phyloP scores from a whole-genome alignment of 1,284 basidiomycete genomes.

The Hemileia vastatrix region DNA sequence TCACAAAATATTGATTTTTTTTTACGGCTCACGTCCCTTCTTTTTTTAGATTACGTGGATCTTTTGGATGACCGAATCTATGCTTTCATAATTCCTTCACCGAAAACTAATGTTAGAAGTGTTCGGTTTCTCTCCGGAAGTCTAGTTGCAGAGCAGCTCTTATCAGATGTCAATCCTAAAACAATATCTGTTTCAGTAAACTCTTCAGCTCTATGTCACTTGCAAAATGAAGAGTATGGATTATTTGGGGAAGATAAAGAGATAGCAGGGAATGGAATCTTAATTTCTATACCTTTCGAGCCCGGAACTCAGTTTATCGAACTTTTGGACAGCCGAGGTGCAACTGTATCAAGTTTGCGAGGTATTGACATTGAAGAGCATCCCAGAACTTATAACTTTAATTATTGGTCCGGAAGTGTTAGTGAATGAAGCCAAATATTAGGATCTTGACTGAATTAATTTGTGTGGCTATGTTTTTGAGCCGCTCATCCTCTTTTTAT shows the following conservation, averaged over 20 bases:
- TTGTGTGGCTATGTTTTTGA: too few relatives aligned
- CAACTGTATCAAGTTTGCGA: conserved; percentile 11
- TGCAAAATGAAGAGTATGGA: conserved; percentile 7
- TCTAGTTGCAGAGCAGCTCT: conserved; percentile 17
- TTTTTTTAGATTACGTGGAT: conserved; percentile 3
- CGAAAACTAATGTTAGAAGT: conserved; percentile 6
- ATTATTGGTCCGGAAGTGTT: conserved; percentile 20
- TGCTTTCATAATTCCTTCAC: conserved; percentile 14
- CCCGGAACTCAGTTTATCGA: conserved; percentile 14
- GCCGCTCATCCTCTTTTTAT: too few relatives aligned
- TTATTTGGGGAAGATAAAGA: conserved; percentile 15
- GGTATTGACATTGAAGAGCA: conserved; percentile 2
- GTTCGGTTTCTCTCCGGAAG: conserved; percentile 14
- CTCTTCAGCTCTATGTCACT: conserved; percentile 6
- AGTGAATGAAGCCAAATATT: background rate
- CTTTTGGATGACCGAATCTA: conserved; percentile 20
- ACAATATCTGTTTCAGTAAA: background rate
- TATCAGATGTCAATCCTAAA: conserved; percentile 10
- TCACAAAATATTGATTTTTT: background rate
- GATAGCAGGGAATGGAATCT: conserved; percentile 14
- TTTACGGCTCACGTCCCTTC: background rate
- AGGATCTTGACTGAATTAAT: too few relatives aligned
- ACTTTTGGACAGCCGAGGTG: conserved; percentile 6
- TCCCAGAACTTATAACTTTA: conserved; percentile 20
- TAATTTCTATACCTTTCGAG: conserved; percentile 15